These are phyloP conservation scores for Lipomyces sp. DNA, from an alignment of 805 yeast species.

Conservation along the genomic window DNA sequence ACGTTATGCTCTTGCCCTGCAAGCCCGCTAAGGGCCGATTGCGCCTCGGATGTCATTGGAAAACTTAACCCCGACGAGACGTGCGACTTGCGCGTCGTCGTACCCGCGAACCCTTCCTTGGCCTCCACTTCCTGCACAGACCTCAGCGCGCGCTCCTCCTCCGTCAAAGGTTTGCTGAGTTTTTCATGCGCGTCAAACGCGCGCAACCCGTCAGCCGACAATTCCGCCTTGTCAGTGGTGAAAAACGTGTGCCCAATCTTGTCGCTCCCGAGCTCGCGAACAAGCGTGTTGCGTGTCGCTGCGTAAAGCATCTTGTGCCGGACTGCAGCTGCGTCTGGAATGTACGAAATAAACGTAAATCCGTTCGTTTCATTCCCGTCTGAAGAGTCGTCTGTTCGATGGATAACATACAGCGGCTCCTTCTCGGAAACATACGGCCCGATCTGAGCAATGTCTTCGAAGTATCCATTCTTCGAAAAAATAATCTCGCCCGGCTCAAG, in stretches of 20 bases:
- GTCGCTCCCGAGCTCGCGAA: conserved; percentile 66
- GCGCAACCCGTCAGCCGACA: conserved; percentile 50
- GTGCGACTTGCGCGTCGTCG: conserved; percentile 22
- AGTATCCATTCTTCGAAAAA: conserved; percentile 35
- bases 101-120: conserved; percentile 24
- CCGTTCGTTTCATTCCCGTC: conserved; percentile 31
- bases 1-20: conserved; percentile 37
- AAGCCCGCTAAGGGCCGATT: conserved; percentile 36
- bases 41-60: conserved; percentile 36
- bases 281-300: conserved; percentile 73
- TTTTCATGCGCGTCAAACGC: conserved; percentile 41
- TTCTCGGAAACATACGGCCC: conserved; percentile 37
- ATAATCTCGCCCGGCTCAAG: conserved; percentile 40
- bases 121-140: conserved; percentile 26
- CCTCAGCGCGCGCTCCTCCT: conserved; percentile 47
- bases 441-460: conserved; percentile 41
- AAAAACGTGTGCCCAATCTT: conserved; percentile 50
- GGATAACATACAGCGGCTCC: conserved; percentile 52
- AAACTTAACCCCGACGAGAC: conserved; percentile 28
- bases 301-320: conserved; percentile 91
- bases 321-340: conserved; percentile 82
- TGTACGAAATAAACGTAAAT: conserved; percentile 70
- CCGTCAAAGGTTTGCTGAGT: conserved; percentile 51
- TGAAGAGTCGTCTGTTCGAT: too few relatives aligned
- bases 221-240: conserved; percentile 57